Evolutionary conservation across 2,329 filamentous ascomycete species (phyloP).

Genomic region (Cladosporium oxysporum): DNA sequence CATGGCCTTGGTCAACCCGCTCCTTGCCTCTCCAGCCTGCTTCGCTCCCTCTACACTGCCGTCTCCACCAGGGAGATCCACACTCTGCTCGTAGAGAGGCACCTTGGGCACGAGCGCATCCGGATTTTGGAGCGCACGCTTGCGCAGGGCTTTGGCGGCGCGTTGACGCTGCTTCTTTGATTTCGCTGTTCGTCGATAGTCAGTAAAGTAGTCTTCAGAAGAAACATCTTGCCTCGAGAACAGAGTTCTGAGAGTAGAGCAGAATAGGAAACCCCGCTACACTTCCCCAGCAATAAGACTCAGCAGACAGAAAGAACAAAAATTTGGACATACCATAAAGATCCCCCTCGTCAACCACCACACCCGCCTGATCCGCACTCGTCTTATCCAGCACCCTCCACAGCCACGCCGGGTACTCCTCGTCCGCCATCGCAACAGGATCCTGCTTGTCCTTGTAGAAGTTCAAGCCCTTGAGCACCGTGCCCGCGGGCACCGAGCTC

Average conservation of each 20-base stretch:
- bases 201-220: neutral
- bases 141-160: slow-evolving; percentile 67
- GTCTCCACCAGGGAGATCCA: slow-evolving; percentile 66
- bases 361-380: slow-evolving; percentile 55
- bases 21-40: slow-evolving; percentile 54
- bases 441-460: slow-evolving; percentile 73
- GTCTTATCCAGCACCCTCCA: slow-evolving; percentile 66
- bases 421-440: slow-evolving; percentile 71
- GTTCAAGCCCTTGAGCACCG: slow-evolving; percentile 71
- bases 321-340: slow-evolving; percentile 69
- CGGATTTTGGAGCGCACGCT: slow-evolving; percentile 64
- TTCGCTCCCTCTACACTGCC: slow-evolving; percentile 50
- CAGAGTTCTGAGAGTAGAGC: too few relatives aligned
- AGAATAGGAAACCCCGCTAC: too few relatives aligned
- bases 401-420: slow-evolving; percentile 78
- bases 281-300: too few relatives aligned
- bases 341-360: slow-evolving; percentile 66
- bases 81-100: slow-evolving; percentile 73
- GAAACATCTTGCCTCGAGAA: too few relatives aligned
- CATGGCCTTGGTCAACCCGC: slow-evolving; percentile 69
- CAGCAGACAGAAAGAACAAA: neutral
- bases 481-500: slow-evolving; percentile 64
- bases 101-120: slow-evolving; percentile 64
- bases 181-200: slow-evolving; percentile 60
- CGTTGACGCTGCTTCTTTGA: slow-evolving; percentile 77